A percentile compares a stretch with the other conserved stretches of the same genome.
Evolutionary conservation across 2,329 filamentous ascomycete genomes (phyloP).

Genomic region (Periconia sp.): DNA sequence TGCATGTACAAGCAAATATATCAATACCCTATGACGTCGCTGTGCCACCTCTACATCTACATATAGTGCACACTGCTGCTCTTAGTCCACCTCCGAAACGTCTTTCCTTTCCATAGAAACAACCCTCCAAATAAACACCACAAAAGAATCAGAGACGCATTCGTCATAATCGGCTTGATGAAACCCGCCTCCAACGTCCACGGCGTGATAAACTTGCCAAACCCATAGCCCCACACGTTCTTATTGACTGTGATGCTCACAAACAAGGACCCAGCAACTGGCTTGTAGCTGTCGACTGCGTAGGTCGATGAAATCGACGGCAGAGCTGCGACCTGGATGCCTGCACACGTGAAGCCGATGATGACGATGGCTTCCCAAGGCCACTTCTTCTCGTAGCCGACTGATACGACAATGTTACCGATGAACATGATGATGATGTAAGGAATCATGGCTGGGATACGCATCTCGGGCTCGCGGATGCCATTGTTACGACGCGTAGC

Average conservation of each 20-base stretch:
- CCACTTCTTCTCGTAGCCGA: slow-evolving; percentile 58
- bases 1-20: too few relatives aligned
- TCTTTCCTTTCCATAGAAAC: slow-evolving; percentile 63
- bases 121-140: slow-evolving; percentile 58
- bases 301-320: slow-evolving; percentile 62
- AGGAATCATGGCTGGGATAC: slow-evolving; percentile 58
- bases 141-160: slow-evolving; percentile 55
- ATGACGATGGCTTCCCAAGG: slow-evolving; percentile 60
- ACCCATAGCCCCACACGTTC: slow-evolving; percentile 65
- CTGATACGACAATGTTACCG: slow-evolving; percentile 58
- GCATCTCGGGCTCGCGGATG: slow-evolving; percentile 62
- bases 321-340: slow-evolving; percentile 62
- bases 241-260: slow-evolving; percentile 66
- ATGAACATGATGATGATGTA: slow-evolving; percentile 60
- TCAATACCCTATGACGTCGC: too few relatives aligned
- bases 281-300: slow-evolving; percentile 66
- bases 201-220: slow-evolving; percentile 57
- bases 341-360: slow-evolving; percentile 59
- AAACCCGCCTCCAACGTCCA: slow-evolving; percentile 56
- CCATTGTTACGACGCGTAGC: slow-evolving; percentile 56
- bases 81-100: slow-evolving; percentile 57
- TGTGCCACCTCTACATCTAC: too few relatives aligned
- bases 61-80: slow-evolving; percentile 59
- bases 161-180: slow-evolving; percentile 62
- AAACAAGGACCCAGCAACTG: slow-evolving; percentile 61